Evolutionary conservation across 202 grass and related monocot genomes (phyloP), one percentile per base, ranked within the genome.

Genomic region (Panicum hallii): DNA sequence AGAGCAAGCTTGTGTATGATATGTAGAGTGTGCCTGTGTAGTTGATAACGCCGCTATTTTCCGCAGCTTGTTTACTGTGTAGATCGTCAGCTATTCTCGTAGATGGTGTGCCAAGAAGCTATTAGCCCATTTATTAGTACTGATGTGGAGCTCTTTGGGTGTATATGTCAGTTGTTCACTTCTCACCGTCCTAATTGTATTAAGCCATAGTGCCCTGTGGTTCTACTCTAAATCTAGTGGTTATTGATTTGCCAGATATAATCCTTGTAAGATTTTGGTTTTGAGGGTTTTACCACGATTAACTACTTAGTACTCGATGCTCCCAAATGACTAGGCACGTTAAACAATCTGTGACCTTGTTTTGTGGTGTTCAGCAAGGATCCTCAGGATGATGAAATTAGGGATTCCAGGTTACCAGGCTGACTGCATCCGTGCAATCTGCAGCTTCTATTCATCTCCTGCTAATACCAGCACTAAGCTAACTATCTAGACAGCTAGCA

Each of bases 1-100:
- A 38, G 91, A 88, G 67, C 90, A 94, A 93, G 88, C 91, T 81
- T 99, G 97, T 72, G 80, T 83, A 79, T 94, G 89, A 92, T 69
- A 44, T 70, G 66, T 79, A 78, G 36, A 52, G 68, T 75, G 28
- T 72, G 30, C 42, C 26, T 14, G 15, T 70, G 52, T 82, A 82
- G 78, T 79, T 63, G 80, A 65, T 53, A 62, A 83, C 23, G 1
- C 43, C 8, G 2, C 54, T 48, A 44, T 72, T 57, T 57, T 74
- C 45, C 67, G 61, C 38, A 65, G 20, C 63, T 76, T 56, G 9
- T 41, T 61, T 76, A 64, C 43, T 63, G 15, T 41, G 63, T 86
- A 92, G 63, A 28, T 85, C 63, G 15, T 72, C 41, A 36, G 22
- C 40, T 32, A 16, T 91, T 88, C 46, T 64, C 45, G 28, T 91